Evolutionary conservation across 805 yeast genomes (phyloP).

Genomic region (Maudiozyma turicensis): DNA sequence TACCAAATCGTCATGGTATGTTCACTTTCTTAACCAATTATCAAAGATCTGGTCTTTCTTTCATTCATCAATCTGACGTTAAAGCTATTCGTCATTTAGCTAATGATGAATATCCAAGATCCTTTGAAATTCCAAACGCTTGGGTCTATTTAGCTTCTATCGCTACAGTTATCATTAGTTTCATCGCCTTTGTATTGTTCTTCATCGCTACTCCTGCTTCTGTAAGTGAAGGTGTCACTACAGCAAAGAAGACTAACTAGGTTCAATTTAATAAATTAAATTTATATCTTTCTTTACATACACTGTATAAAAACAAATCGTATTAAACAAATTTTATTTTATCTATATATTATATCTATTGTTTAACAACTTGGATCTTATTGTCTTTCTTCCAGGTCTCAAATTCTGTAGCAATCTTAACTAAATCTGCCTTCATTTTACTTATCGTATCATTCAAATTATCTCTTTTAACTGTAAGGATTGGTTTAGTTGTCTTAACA

Average conservation of each 20-base stretch:
- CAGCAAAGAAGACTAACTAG: slow-evolving; percentile 17
- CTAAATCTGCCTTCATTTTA: slow-evolving; percentile 24
- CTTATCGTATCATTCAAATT: slow-evolving; percentile 32
- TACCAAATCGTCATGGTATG: slow-evolving; percentile 97
- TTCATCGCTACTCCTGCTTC: slow-evolving; percentile 32
- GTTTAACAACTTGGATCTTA: slow-evolving; percentile 28
- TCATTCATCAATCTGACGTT: slow-evolving; percentile 51
- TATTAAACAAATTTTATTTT: neutral
- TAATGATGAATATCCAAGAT: slow-evolving; percentile 86
- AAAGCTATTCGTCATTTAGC: slow-evolving; percentile 90
- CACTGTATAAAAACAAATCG: neutral
- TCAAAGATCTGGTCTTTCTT: slow-evolving; percentile 66
- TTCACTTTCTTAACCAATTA: slow-evolving; percentile 77
- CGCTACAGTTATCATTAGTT: slow-evolving; percentile 55
- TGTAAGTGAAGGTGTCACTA: slow-evolving; percentile 5
- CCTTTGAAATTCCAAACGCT: slow-evolving; percentile 87
- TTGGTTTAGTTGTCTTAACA: slow-evolving; percentile 64
- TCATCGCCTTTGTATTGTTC: slow-evolving; percentile 67
- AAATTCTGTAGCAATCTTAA: slow-evolving; percentile 24
- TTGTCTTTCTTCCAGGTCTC: slow-evolving; percentile 30
- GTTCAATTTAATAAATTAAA: neutral
- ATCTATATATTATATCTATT: slow-evolving; percentile 5
- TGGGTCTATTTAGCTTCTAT: slow-evolving; percentile 83
- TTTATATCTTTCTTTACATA: neutral
- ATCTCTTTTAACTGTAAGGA: slow-evolving; percentile 45